These are phyloP conservation scores for Plenodomus lindquistii DNA, from an alignment of 2,329 filamentous ascomycete genomes.

Conservation along the genomic window DNA sequence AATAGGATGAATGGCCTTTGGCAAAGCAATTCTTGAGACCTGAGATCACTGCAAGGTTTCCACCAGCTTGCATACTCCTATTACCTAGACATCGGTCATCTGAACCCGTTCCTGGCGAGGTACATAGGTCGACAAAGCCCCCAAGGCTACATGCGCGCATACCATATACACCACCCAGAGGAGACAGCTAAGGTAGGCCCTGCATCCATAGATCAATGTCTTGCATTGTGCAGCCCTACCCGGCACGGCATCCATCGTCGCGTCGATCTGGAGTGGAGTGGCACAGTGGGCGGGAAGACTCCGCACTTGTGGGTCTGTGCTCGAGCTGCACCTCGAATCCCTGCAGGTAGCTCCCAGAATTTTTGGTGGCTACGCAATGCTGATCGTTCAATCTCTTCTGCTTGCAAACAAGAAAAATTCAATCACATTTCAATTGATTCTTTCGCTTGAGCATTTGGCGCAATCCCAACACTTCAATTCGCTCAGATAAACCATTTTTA, in stretches of 20 bases:
- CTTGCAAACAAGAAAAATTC: not conserved
- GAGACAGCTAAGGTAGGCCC: too few relatives aligned
- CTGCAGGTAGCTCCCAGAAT: constrained; percentile 14
- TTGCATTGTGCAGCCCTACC: not conserved
- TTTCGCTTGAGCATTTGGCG: too few relatives aligned
- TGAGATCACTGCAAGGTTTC: not conserved
- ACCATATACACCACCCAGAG: too few relatives aligned
- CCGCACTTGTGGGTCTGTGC: constrained; percentile 13
- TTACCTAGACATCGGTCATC: too few relatives aligned
- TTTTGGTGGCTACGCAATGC: constrained; percentile 13
- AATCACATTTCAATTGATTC: constrained; percentile 3
- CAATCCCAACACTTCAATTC: not conserved
- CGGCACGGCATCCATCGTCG: not conserved
- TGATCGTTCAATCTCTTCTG: not conserved
- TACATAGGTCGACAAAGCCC: not conserved
- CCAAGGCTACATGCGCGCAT: not conserved
- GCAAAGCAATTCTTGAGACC: too few relatives aligned
- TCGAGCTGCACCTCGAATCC: constrained; percentile 7
- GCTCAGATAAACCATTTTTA: not conserved
- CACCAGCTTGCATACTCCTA: too few relatives aligned
- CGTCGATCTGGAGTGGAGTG: not conserved
- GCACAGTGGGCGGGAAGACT: constrained; percentile 10
- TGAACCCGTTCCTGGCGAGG: not conserved
- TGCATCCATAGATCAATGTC: not conserved
- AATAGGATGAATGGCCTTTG: too few relatives aligned